Conservation (phyloP, 768 basidiomycete genomes). For the Leccinum incarnatum region DNA sequence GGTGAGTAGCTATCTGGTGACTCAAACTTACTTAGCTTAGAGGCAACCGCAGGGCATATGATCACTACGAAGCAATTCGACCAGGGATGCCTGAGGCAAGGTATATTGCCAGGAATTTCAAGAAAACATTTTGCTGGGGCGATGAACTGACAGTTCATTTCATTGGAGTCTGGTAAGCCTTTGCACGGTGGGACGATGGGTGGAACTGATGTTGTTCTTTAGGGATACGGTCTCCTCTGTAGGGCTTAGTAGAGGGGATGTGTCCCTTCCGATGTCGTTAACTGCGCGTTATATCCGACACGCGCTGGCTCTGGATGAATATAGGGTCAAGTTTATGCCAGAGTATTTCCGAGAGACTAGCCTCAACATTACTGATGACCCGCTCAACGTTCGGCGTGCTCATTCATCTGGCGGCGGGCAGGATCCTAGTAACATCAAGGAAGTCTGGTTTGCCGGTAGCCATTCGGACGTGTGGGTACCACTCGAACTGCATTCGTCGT, state of each 20-base stretch:
- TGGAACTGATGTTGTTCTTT: neutral
- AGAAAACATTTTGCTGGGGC: neutral
- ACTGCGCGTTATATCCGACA: conserved; percentile 32
- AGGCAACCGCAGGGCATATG: neutral
- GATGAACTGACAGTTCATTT: conserved; percentile 21
- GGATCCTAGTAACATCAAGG: conserved; percentile 31
- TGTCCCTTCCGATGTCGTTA: conserved; percentile 49
- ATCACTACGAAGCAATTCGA: neutral
- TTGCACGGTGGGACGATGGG: neutral
- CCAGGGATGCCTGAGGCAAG: neutral
- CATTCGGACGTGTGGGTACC: conserved; percentile 23
- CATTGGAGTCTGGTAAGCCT: conserved; percentile 44
- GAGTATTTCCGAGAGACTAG: conserved; percentile 20
- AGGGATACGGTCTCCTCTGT: conserved; percentile 49
- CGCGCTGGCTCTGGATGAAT: neutral
- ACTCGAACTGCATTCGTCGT: too few relatives aligned
- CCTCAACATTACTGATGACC: conserved; percentile 4
- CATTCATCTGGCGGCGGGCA: too few relatives aligned
- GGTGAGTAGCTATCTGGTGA: neutral
- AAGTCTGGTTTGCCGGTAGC: neutral
- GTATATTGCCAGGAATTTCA: neutral
- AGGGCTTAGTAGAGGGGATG: conserved; percentile 44
- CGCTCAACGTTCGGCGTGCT: neutral
- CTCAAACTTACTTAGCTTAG: neutral
- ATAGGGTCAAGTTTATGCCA: neutral